phyloP scores from a whole-genome alignment of 352 stramenopile species.

The Phytophthora macrochlamydospora region DNA sequence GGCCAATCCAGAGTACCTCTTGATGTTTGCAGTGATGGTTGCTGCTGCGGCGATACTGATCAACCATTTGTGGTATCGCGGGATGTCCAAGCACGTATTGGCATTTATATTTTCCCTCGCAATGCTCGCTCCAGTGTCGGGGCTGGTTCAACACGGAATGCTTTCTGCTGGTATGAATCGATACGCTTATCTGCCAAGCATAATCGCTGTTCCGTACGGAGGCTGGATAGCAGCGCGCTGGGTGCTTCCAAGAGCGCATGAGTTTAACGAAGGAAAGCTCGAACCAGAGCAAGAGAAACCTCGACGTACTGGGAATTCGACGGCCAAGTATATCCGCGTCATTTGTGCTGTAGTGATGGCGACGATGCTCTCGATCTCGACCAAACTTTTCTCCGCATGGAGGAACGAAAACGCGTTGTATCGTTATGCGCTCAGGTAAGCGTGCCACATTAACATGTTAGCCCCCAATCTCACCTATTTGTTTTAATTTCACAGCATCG shows the following conservation, averaged over 20 bases:
- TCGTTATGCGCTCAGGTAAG: slow-evolving; percentile 28
- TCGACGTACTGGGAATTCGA: background rate
- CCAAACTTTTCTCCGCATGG: slow-evolving; percentile 25
- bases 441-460: too few relatives aligned
- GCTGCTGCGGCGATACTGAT: slow-evolving; percentile 8
- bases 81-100: slow-evolving; percentile 22
- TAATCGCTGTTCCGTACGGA: slow-evolving; percentile 41
- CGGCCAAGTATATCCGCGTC: slow-evolving; percentile 1
- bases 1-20: slow-evolving; percentile 36
- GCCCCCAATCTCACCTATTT: background rate
- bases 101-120: slow-evolving; percentile 33
- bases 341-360: slow-evolving; percentile 7
- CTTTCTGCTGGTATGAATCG: slow-evolving; percentile 46
- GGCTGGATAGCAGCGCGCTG: slow-evolving; percentile 20
- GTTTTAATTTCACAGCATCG: slow-evolving; percentile 15
- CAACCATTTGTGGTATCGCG: slow-evolving; percentile 1
- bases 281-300: background rate
- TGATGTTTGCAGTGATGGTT: slow-evolving; percentile 20
- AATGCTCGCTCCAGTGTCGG: slow-evolving; percentile 55
- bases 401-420: slow-evolving; percentile 39
- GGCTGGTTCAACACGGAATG: slow-evolving; percentile 69
- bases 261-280: background rate
- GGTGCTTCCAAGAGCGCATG: slow-evolving; percentile 7
- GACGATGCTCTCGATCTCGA: slow-evolving; percentile 20
- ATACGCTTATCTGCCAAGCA: slow-evolving; percentile 62